These are phyloP conservation scores for Amphibolis antarctica DNA, from an alignment of 106 monocot species.

Conservation along the genomic window DNA sequence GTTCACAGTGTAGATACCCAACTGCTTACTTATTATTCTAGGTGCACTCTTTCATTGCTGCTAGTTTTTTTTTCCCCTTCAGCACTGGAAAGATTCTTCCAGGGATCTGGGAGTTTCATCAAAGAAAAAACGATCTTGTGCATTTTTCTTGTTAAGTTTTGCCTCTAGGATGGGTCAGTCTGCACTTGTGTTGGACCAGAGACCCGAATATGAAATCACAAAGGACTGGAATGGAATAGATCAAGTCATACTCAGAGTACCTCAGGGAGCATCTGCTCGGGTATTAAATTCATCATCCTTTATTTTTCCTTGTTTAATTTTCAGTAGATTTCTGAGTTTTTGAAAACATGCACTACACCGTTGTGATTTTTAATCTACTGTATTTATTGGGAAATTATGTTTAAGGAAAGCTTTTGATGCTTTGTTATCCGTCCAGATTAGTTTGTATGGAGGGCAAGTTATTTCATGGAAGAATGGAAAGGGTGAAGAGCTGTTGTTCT, in stretches of 20 bases:
- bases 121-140: neutral
- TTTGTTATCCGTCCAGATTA: slow-evolving; percentile 40
- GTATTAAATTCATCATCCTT: slow-evolving; percentile 16
- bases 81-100: no score
- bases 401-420: neutral
- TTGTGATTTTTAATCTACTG: neutral
- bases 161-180: slow-evolving; percentile 51
- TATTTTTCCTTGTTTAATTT: neutral
- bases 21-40: neutral
- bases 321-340: no score
- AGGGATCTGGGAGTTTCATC: no score
- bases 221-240: slow-evolving; percentile 87
- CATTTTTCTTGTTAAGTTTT: neutral
- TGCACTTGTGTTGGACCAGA: slow-evolving; percentile 37
- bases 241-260: slow-evolving; percentile 60
- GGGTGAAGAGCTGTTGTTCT: slow-evolving; percentile 83
- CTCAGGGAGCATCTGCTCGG: slow-evolving; percentile 66
- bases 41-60: no score
- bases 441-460: slow-evolving; percentile 82
- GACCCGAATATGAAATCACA: slow-evolving; percentile 34
- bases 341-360: no score
- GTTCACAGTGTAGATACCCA: slow-evolving; percentile 12
- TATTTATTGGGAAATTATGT: neutral
- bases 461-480: slow-evolving; percentile 77
- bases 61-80: no score